Base-by-base conservation (phyloP, 177 flowering plant species). In the Telopea speciosissima region DNA sequence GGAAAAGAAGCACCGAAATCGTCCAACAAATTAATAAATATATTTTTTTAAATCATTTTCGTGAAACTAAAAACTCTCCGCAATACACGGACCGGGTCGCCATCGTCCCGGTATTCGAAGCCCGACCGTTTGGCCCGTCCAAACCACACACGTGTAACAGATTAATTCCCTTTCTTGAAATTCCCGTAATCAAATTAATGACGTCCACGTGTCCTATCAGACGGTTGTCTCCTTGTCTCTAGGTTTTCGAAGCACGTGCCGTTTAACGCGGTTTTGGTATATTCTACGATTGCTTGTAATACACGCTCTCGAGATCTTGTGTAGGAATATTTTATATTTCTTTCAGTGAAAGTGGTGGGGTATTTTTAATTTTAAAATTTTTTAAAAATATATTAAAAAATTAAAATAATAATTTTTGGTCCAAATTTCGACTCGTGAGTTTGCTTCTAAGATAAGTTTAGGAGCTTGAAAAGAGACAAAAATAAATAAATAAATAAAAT, bases 251-350 rank as follows among this genome's bases (percentile, higher is more conserved):
- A 44, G 66, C 75, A 49, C 69, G 72, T 63, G 71, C 49, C 23
- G 36, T 68, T 72, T 71, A 6, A 79, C 82, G 82, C 82, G 79
- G 70, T 79, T 79, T 79, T 23, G 69, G 77, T 68, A 77, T 77
- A 74, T 77, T 80, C 74, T 58, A n/a, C 24, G 60, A 22, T 76
- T 71, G 72, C 82, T 79, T 79, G 72, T 72, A 45, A 14, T 17
- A 72, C 73, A 79, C 79, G 79, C 71, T 67, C 73, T 54, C 68
- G 16, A 73, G 77, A 70, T 76, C 40, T 70, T 70, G 64, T 58
- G 73, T 67, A n/a, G 6, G 23, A 19, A 58, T 21, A 12, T 49
- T 49, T 49, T 58, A n/a, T 58, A n/a, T n/a, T 58, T n/a, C 8
- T 58, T n/a, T 58, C 61, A 49, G 17, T 49, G 19, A 11, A 1